Evolutionary conservation across 2,329 filamentous ascomycete genomes (phyloP).

Genomic region (Chalaropsis thielavioides): DNA sequence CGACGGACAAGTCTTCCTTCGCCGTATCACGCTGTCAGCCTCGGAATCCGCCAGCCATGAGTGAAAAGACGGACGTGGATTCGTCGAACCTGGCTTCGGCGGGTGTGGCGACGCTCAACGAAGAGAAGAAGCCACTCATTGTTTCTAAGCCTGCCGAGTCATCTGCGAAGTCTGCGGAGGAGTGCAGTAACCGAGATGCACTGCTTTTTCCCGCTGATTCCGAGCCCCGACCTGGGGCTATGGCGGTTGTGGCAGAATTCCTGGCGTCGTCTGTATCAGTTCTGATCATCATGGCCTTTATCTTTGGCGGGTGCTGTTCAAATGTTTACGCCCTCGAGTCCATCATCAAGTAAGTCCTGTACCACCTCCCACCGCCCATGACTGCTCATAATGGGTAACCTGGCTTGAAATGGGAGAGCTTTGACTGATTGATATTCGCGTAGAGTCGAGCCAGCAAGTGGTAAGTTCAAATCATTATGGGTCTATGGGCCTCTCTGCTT

Average conservation of each 20-base stretch:
- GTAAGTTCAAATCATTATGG: constrained; percentile 31
- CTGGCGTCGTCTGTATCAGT: constrained; percentile 34
- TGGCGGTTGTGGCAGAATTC: neutral
- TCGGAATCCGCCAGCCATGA: neutral
- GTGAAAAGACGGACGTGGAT: neutral
- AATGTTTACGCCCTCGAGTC: constrained; percentile 96
- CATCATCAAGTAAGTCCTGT: constrained; percentile 68
- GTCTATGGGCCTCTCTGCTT: neutral
- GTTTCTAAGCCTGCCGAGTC: neutral
- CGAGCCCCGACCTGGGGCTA: neutral
- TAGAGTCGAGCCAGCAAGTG: constrained; percentile 71
- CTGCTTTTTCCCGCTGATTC: neutral
- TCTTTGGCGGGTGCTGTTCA: constrained; percentile 90
- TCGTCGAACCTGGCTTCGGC: neutral
- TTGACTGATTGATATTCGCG: neutral
- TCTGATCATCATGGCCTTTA: constrained; percentile 50
- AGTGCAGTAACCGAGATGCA: neutral
- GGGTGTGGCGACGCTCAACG: neutral
- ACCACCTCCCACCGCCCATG: neutral
- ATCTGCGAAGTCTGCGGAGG: neutral
- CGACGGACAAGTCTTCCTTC: neutral
- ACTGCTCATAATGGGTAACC: neutral
- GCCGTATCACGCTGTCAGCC: neutral
- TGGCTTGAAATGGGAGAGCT: neutral
- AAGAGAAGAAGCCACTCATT: constrained; percentile 3